Percentiles rank a stretch among this genome's conserved stretches.
These are phyloP conservation scores for Epichloe glyceriae DNA, from an alignment of 2,329 filamentous ascomycete species.

Conservation along the genomic window DNA sequence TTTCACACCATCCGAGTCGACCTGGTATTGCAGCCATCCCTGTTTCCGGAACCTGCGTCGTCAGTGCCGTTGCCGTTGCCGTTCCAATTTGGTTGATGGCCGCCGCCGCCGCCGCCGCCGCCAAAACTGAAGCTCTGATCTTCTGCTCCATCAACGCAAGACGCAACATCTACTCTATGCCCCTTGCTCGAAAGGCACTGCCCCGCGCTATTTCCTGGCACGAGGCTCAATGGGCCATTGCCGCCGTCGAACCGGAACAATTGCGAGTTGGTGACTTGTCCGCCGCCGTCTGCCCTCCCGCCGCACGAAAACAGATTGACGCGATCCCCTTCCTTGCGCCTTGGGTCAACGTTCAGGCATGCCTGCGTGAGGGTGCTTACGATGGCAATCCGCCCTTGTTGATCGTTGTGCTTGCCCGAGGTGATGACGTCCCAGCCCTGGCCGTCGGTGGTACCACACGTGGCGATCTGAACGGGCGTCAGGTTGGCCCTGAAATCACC, in stretches of 20 bases:
- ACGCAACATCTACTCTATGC: constrained; percentile 19
- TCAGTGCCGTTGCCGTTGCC: background rate
- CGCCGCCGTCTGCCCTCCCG: constrained; percentile 40
- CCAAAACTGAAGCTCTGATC: constrained; percentile 4
- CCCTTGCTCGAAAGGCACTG: constrained; percentile 28
- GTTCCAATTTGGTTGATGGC: background rate
- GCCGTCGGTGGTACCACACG: constrained; percentile 28
- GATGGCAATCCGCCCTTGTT: constrained; percentile 32
- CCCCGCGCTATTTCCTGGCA: constrained; percentile 30
- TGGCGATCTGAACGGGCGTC: constrained; percentile 30
- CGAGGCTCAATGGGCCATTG: constrained; percentile 28
- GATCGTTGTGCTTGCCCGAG: constrained; percentile 37
- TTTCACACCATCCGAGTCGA: no score
- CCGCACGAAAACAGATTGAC: constrained; percentile 46
- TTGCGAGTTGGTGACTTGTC: constrained; percentile 37
- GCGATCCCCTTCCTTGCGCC: constrained; percentile 23
- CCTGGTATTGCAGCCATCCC: no score
- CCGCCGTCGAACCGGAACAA: constrained; percentile 33
- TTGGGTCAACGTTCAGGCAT: constrained; percentile 41
- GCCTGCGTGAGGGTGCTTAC: constrained; percentile 45
- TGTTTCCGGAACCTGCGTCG: no score
- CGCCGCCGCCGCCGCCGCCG: background rate
- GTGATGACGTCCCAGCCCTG: constrained; percentile 37
- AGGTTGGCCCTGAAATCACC: constrained; percentile 36
- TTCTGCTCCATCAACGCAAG: background rate